Evolutionary conservation across 345 rosid genomes (phyloP).

Genomic region (Eucalyptus dawsonii): DNA sequence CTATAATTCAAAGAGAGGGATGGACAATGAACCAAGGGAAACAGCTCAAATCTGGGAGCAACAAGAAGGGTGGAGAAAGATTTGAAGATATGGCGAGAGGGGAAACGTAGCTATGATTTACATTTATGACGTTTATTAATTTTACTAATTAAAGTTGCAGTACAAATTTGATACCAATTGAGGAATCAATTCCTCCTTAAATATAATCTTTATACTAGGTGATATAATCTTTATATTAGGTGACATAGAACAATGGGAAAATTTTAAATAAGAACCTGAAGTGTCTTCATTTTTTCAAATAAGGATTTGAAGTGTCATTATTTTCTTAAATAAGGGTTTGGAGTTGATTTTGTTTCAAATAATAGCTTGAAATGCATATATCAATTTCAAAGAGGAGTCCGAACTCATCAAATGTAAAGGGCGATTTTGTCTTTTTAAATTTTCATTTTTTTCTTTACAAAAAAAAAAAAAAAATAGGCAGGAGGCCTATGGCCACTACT

Average conservation of each 20-base stretch:
- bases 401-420: too few species aligned
- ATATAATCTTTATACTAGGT: neutral
- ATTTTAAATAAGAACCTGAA: accelerated
- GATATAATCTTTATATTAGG: neutral
- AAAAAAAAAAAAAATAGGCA: accelerated
- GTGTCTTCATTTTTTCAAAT: accelerated
- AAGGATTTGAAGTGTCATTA: accelerated
- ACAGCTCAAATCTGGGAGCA: neutral
- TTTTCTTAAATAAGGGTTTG: too few species aligned
- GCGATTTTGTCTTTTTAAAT: too few species aligned
- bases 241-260: neutral
- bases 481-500: accelerated
- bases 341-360: too few species aligned
- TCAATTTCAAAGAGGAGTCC: too few species aligned
- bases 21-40: neutral
- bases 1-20: neutral
- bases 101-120: neutral
- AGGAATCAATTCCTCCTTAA: neutral
- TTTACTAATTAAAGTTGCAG: neutral
- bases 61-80: neutral
- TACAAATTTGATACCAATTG: neutral
- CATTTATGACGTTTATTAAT: neutral
- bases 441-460: too few species aligned
- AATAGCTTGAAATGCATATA: too few species aligned
- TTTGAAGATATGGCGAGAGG: neutral